These are phyloP conservation scores for Rhododendron ovatum DNA, from an alignment of 148 eudicot genomes.

Conservation along the genomic window DNA sequence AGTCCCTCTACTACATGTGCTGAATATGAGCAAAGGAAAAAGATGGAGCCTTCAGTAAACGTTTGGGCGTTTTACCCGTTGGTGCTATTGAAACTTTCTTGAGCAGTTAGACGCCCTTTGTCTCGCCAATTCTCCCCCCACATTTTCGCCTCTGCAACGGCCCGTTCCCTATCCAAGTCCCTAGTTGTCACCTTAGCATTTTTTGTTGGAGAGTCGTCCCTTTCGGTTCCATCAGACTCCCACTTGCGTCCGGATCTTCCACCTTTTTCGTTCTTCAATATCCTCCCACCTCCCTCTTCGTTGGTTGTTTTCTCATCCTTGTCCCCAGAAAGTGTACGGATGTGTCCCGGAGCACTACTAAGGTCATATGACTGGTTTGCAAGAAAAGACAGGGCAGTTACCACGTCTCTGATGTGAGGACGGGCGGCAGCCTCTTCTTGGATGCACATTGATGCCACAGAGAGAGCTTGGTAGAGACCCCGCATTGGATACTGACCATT, in stretches of 20 bases:
- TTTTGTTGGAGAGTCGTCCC: conserved; percentile 11
- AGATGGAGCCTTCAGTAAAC: neutral
- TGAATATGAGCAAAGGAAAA: neutral
- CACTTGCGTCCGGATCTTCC: conserved; percentile 17
- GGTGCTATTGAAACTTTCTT: conserved; percentile 12
- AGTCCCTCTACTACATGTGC: neutral
- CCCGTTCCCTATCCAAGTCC: conserved; percentile 13
- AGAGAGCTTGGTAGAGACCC: conserved; percentile 24
- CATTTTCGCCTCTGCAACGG: conserved; percentile 21
- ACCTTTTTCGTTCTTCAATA: conserved; percentile 7
- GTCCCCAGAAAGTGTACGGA: neutral
- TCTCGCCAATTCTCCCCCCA: conserved; percentile 24
- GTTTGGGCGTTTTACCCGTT: neutral
- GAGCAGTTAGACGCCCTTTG: conserved; percentile 4
- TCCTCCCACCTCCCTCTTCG: conserved; percentile 15
- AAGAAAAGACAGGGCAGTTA: conserved; percentile 24
- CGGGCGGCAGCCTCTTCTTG: conserved; percentile 21
- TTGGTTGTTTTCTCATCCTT: conserved; percentile 13
- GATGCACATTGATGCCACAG: conserved; percentile 26
- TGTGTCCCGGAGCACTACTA: neutral
- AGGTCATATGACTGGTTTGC: conserved; percentile 12
- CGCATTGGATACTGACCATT: conserved; percentile 19
- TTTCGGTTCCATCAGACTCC: conserved; percentile 23
- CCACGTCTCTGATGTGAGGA: conserved; percentile 17
- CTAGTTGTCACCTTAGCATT: conserved; percentile 9